phyloP scores from a whole-genome alignment of 768 basidiomycete species.

The Trametes cingulata region DNA sequence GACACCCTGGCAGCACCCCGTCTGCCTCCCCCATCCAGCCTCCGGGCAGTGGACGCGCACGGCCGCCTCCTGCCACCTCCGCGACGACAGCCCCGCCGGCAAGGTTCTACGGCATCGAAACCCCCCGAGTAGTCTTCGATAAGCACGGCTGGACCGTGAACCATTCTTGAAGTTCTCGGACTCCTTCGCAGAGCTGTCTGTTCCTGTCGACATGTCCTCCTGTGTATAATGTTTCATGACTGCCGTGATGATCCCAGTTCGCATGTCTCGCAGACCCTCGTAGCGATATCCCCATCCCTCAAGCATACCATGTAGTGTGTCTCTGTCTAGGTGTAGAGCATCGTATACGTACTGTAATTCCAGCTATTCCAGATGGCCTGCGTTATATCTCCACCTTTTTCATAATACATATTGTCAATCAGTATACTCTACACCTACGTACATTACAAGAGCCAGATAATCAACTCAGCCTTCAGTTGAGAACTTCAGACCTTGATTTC shows the following conservation, averaged over 20 bases:
- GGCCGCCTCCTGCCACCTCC: neutral
- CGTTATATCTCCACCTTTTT: neutral
- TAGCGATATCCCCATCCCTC: no score
- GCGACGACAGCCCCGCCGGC: neutral
- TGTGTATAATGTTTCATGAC: neutral
- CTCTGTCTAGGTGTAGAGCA: no score
- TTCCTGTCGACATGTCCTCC: neutral
- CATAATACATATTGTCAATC: neutral
- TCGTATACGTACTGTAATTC: neutral
- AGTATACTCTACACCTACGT: no score
- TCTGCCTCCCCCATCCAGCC: neutral
- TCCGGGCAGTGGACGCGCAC: neutral
- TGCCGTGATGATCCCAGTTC: neutral
- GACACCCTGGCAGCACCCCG: neutral
- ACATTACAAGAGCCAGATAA: neutral
- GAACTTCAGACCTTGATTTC: slow-evolving; percentile 12
- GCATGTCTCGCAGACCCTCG: neutral
- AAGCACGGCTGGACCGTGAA: slow-evolving; percentile 12
- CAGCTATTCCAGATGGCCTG: neutral
- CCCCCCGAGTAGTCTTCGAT: slow-evolving; percentile 3
- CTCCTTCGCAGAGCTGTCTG: no score
- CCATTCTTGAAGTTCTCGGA: neutral
- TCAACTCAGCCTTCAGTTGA: no score
- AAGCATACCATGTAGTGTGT: no score
- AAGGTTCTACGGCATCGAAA: slow-evolving; percentile 5